Evolutionary conservation across 225 moss, liverwort and hornwort species (phyloP).

Genomic region (Bryoerythrophyllum caledonicum): DNA sequence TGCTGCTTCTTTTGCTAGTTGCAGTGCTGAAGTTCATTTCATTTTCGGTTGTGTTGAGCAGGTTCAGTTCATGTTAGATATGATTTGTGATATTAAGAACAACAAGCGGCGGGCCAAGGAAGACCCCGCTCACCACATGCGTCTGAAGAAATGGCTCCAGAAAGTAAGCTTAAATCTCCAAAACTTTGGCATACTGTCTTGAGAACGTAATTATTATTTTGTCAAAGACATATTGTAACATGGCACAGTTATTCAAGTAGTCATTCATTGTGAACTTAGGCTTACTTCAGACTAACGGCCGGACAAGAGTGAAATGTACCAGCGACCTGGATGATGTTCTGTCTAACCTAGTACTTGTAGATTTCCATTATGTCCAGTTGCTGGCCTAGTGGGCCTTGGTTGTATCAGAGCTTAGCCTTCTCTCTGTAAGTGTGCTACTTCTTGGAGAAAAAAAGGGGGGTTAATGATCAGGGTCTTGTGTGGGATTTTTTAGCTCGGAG

Average conservation of each 20-base stretch:
- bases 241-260: neutral
- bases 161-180: slow-evolving; percentile 52
- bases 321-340: too few species aligned
- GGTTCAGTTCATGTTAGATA: slow-evolving; percentile 99
- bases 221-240: neutral
- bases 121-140: slow-evolving; percentile 66
- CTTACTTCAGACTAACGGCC: too few species aligned
- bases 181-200: neutral
- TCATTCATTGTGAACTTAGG: neutral
- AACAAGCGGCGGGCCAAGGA: slow-evolving; percentile 88
- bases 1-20: neutral
- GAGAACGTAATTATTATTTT: neutral
- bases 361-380: too few species aligned
- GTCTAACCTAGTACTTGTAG: too few species aligned
- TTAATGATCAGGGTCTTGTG: neutral
- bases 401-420: neutral
- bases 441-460: neutral
- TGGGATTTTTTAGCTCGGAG: slow-evolving; percentile 54
- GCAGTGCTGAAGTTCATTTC: slow-evolving; percentile 6
- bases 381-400: neutral
- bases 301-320: too few species aligned
- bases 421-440: neutral
- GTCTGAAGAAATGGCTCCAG: slow-evolving; percentile 92
- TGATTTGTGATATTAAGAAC: slow-evolving; percentile 98
- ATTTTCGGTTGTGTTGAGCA: slow-evolving; percentile 36